Percentiles rank a stretch among this genome's conserved stretches.
These are phyloP conservation scores for Cladorrhinum sp. DNA, from an alignment of 2,329 filamentous ascomycete genomes.

Conservation along the genomic window DNA sequence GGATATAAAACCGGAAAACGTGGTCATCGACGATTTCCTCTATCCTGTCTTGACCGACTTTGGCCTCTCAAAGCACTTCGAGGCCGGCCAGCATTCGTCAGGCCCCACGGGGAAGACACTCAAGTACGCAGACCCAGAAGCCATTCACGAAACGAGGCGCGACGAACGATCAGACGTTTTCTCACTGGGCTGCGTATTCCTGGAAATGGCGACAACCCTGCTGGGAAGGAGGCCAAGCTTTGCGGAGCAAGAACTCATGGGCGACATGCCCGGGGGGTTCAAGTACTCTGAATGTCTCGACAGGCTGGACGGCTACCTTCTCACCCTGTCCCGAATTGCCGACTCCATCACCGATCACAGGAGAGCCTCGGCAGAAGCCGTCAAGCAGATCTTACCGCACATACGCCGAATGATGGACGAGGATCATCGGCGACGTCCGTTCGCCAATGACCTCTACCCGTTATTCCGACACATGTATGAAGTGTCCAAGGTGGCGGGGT, in stretches of 20 bases:
- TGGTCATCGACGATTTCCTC: constrained; percentile 30
- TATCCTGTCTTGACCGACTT: constrained; percentile 28
- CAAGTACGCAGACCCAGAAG: constrained; percentile 29
- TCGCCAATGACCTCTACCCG: constrained; percentile 26
- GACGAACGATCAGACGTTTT: constrained; percentile 30
- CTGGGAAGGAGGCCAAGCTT: constrained; percentile 22
- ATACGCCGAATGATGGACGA: constrained; percentile 27
- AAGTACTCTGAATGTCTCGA: constrained; percentile 25
- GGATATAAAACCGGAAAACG: constrained; percentile 32
- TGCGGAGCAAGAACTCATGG: constrained; percentile 24
- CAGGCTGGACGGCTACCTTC: constrained; percentile 22
- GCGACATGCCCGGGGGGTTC: constrained; percentile 16
- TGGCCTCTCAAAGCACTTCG: constrained; percentile 29
- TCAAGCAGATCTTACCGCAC: constrained; percentile 21
- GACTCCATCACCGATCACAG: constrained; percentile 2
- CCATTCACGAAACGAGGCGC: constrained; percentile 21
- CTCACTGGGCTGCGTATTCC: constrained; percentile 31
- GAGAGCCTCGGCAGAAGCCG: constrained; percentile 14
- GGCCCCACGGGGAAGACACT: constrained; percentile 26
- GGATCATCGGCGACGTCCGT: constrained; percentile 17
- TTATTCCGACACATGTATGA: constrained; percentile 25
- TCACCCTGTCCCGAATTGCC: constrained; percentile 11
- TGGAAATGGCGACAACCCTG: constrained; percentile 31
- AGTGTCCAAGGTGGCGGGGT: constrained; percentile 19
- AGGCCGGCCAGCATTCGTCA: constrained; percentile 25